Conservation (phyloP, 257 asterid genomes). For the Gardenia jasminoides region DNA sequence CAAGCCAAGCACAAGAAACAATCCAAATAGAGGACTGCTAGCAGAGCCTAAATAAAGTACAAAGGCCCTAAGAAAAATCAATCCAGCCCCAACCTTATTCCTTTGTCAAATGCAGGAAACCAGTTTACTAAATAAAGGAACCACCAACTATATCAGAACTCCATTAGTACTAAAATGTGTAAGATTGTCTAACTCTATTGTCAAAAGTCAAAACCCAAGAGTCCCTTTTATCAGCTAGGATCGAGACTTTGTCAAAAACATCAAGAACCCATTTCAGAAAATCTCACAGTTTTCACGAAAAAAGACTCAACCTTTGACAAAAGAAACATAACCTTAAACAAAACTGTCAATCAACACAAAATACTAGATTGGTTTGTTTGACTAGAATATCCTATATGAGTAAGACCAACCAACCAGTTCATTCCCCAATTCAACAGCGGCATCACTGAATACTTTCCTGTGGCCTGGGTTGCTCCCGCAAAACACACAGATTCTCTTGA, state of each 20-base stretch:
- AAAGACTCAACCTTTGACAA: conserved; percentile 23
- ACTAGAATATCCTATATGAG: not conserved
- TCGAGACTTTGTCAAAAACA: conserved; percentile 10
- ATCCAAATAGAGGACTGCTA: conserved; percentile 1
- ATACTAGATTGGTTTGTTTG: conserved; percentile 1
- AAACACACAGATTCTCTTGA: conserved; percentile 90
- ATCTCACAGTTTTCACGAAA: not conserved
- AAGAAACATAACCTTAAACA: not conserved
- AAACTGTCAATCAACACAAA: conserved; percentile 16
- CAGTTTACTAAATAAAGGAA: not conserved
- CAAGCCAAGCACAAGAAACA: conserved; percentile 13
- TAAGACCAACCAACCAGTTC: conserved; percentile 78
- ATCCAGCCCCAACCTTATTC: not conserved
- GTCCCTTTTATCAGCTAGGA: conserved; percentile 17
- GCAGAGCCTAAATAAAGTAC: conserved; percentile 8
- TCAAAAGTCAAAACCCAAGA: conserved; percentile 16
- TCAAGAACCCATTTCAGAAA: conserved; percentile 16
- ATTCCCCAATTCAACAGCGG: conserved; percentile 90
- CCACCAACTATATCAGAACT: not conserved
- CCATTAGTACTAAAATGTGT: not conserved
- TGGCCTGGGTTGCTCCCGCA: conserved; percentile 97
- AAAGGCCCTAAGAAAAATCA: not conserved
- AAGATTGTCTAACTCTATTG: not conserved
- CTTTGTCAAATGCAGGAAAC: conserved; percentile 8
- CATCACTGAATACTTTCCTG: conserved; percentile 92